phyloP scores from a whole-genome alignment of 768 basidiomycete species.

The Strobilomyces echinocephalus region DNA sequence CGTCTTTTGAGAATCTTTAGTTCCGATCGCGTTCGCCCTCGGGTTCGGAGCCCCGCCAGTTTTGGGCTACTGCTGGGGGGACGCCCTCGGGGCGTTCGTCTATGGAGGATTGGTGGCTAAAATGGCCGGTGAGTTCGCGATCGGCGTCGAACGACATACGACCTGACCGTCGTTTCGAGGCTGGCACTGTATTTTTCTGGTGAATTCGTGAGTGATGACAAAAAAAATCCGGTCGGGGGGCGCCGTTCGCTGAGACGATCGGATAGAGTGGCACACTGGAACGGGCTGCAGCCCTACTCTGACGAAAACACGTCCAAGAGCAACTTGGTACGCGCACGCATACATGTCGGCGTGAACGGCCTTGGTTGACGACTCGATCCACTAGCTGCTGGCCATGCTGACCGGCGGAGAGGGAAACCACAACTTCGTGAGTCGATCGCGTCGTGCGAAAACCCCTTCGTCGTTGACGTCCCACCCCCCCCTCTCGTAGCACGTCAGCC shows the following conservation, averaged over 20 bases:
- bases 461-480: too few relatives aligned
- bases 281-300: conserved; percentile 9
- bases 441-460: too few relatives aligned
- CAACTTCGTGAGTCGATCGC: conserved; percentile 7
- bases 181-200: conserved; percentile 9
- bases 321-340: not conserved
- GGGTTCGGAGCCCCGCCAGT: conserved; percentile 1
- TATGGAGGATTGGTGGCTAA: conserved; percentile 9
- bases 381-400: conserved; percentile 11
- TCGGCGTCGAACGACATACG: not conserved
- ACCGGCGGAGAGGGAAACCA: conserved; percentile 13
- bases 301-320: conserved; percentile 12
- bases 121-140: conserved; percentile 6
- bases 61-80: conserved; percentile 8
- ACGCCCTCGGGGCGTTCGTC: conserved; percentile 7
- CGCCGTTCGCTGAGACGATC: not conserved
- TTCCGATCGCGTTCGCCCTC: conserved; percentile 6
- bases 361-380: too few relatives aligned
- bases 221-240: too few relatives aligned
- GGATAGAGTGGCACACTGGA: conserved; percentile 8
- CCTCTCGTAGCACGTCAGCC: conserved; percentile 5
- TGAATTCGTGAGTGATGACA: conserved; percentile 6
- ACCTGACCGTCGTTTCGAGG: conserved; percentile 1
- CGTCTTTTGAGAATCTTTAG: conserved; percentile 1
- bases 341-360: too few relatives aligned